Conservation (phyloP, 352 stramenopile genomes). For the Elongisporangium anandrum region DNA sequence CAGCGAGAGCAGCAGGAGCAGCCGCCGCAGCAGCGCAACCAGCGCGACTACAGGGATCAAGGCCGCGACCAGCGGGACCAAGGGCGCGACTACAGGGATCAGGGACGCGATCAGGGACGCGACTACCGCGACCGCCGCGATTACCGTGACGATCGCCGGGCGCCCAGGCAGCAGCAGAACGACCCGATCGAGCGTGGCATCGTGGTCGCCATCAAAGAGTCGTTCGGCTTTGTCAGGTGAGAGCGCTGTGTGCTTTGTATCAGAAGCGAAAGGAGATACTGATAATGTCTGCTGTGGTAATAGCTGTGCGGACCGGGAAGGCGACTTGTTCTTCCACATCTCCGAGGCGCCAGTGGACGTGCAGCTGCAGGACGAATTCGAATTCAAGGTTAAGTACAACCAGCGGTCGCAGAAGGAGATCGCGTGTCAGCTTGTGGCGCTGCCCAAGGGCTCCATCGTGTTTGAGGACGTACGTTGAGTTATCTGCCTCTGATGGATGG, state of each 20-base stretch:
- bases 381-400: slow-evolving; percentile 73
- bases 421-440: slow-evolving; percentile 50
- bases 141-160: slow-evolving; percentile 7
- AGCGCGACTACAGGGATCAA: not conserved
- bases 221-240: slow-evolving; percentile 48
- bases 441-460: slow-evolving; percentile 75
- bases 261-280: slow-evolving; percentile 1
- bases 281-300: slow-evolving; percentile 1
- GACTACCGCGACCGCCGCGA: slow-evolving; percentile 18
- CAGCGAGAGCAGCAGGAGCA: not conserved
- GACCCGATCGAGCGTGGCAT: slow-evolving; percentile 28
- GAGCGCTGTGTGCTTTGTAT: not conserved
- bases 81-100: slow-evolving; percentile 4
- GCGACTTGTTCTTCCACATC: slow-evolving; percentile 82
- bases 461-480: slow-evolving; percentile 44
- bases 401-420: slow-evolving; percentile 72
- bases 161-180: slow-evolving; percentile 15
- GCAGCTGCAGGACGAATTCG: slow-evolving; percentile 66
- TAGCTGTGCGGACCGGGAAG: slow-evolving; percentile 53
- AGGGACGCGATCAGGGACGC: slow-evolving; percentile 9
- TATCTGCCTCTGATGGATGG: not conserved
- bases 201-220: slow-evolving; percentile 46
- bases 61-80: not conserved
- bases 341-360: slow-evolving; percentile 66
- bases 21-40: not conserved